Base-by-base conservation (phyloP, 495 filamentous ascomycete genomes). In the Choiromyces venosus region DNA sequence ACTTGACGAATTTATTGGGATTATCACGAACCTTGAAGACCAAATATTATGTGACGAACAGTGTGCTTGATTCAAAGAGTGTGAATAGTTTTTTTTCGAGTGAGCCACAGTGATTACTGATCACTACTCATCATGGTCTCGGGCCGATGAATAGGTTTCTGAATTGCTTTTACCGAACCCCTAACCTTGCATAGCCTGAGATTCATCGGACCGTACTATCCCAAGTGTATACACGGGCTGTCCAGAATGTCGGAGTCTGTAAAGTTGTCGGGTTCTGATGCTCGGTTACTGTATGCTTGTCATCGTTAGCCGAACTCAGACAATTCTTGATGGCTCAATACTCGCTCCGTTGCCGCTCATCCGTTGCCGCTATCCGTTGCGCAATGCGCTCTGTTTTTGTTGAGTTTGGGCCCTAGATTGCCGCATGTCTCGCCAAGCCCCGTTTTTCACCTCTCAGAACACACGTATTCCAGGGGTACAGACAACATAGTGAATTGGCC, bases 391-490 rank as follows among this genome's bases (percentile, higher is more conserved):
- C 52, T 61, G 52, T n/a, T 29, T 29, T 29, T 12, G 10, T 4
- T 14, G 52, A 61, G 52, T 61, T 61, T 29, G 52, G 52, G n/a
- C n/a, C 25, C 52, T 61, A n/a, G n/a, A 9, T 12, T 14, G n/a
- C n/a, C 52, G n/a, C 52, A 61, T 61, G 52, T 61, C 52, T 61
- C 29, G 52, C 52, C 52, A 61, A 61, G 52, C 52, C 52, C 52
- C 29, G 52, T 16, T 25, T 9, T 25, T 61, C 10, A 61, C n/a
- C 25, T 61, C 25, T 61, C 25, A 25, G 52, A 61, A 29, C 6
- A 52, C 2, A 52, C 1, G 25, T 12, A 61, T 0, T 61, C n/a
- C 25, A 29, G 9, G 52, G 25, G 52, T 25, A 61, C 19, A 10
- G n/a, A 25, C 5, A 16, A 0, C 21, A 6, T 21, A n/a, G 1